phyloP scores from a whole-genome alignment of 352 stramenopile species.

The Vaucheria bursata region DNA sequence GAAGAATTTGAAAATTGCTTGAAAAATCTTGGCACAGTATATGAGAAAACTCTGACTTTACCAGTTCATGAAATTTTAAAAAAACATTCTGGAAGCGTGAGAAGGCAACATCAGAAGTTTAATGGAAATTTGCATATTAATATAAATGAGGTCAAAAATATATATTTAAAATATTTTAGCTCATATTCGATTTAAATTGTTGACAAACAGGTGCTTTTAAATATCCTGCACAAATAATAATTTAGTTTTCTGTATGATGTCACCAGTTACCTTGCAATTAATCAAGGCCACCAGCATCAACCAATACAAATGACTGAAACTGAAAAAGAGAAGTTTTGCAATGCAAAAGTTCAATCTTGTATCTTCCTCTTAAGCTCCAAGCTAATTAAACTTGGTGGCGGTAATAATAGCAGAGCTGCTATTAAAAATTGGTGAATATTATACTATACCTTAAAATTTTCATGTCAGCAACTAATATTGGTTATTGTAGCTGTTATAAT shows the following conservation, averaged over 20 bases:
- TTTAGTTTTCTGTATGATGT: background rate
- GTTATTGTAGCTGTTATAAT: too few species aligned
- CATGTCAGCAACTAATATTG: too few species aligned
- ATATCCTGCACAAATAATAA: background rate
- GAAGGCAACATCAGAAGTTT: background rate
- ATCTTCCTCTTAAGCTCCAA: too few species aligned
- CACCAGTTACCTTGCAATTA: too few species aligned
- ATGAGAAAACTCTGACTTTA: background rate
- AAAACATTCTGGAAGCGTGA: background rate
- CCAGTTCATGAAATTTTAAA: background rate
- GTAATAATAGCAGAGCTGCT: too few species aligned
- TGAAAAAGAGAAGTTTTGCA: too few species aligned
- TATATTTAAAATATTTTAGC: background rate
- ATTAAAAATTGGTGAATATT: too few species aligned
- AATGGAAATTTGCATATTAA: slow-evolving; percentile 5
- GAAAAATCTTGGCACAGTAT: slow-evolving; percentile 49
- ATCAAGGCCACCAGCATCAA: too few species aligned
- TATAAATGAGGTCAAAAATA: background rate
- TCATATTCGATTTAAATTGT: background rate
- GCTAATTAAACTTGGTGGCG: too few species aligned
- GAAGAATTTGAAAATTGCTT: slow-evolving; percentile 62
- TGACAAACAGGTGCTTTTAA: background rate
- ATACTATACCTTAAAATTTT: too few species aligned
- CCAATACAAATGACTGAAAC: too few species aligned
- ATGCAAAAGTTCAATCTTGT: too few species aligned